Base-by-base conservation (phyloP, 1,139 yeast species). In the Debaryomyces subglobosus region DNA sequence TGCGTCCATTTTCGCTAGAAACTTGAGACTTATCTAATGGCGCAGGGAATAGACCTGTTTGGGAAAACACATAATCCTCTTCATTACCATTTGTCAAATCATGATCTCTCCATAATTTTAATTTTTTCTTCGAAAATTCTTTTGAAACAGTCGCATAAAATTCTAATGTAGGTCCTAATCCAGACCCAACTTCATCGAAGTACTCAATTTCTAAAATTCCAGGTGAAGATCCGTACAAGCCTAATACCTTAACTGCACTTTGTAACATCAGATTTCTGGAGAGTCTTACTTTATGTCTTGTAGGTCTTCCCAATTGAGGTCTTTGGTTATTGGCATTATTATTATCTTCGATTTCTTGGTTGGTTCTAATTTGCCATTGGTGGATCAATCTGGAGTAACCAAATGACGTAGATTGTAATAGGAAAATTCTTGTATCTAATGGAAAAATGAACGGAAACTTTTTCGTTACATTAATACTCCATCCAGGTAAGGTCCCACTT, bases 91-190 rank as follows among this genome's bases (percentile, higher is more conserved):
- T 44, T 5, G 59, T 47, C 9, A 51, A 51, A n/a, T 62, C 65
- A 13, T 70, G 74, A 43, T 74, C 73, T 56, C 96, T 78, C 99
- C 99, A 94, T 68, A 94, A 71, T 15, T 67, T 68, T 48, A 86
- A 67, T 45, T 76, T 77, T 48, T 76, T 78, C 53, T 71, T 77
- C 1, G 87, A 73, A 62, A 72, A 90, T 52, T 86, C 94, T 52
- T 74, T 82, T 0, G 97, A 90, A 4, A 89, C 94, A 12, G 79
- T 73, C 0, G 97, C 84, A 62, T 90, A 94, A 61, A 94, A 94
- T 65, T 94, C 99, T 53, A 92, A 74, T 0, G 99, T 94, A 2
- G 99, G 99, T 0, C 99, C 99, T 45, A 91, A 70, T 0, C 99
- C 99, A 1, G 97, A 86, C 10, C 99, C 99, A n/a, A 81, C 97